Base-by-base conservation (phyloP, 352 stramenopile species). In the Globisporangium iwayamae region DNA sequence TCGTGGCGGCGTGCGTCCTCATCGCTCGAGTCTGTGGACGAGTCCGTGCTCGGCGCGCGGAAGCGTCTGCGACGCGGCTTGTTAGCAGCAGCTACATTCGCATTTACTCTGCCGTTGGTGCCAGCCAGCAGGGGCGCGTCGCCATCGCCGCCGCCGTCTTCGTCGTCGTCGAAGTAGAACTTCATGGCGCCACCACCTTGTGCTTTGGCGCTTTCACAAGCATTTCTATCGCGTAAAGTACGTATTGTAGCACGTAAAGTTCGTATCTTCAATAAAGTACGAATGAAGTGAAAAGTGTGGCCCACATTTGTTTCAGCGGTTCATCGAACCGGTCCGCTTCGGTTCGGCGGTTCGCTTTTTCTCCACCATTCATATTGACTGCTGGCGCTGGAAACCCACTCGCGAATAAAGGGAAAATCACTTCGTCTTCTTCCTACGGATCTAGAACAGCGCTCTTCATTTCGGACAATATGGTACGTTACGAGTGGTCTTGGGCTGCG, bases 391-490 rank as follows among this genome's bases (percentile, higher is more conserved):
- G 22, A 48, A 47, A 48, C 48, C 38, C 48, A 50, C 47, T 58
- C 46, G 60, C 60, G 41, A 58, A 58, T 28, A 48, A 66, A 39
- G 69, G 51, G 60, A 73, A 86, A 88, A 78, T 65, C 83, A 93
- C 82, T 93, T 58, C 80, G 79, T 85, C 82, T 93, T 93, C 84
- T 93, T 93, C 84, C 84, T 89, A 75, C 83, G 85, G 74, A 89
- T 87, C 79, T 81, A 76, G 75, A 90, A 83, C 79, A 83, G 75
- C 76, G 55, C 55, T 61, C 55, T 61, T 61, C 55, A 61, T 61
- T 39, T 75, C 72, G 75, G 85, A 86, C 69, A 72, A 74, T 57
- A 91, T 91, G 82, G 82, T 91, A 81, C 78, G 82, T 80, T 39
- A 5, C 28, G 50, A 28, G 55, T 10, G 55, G 6, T 68, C 36